Evolutionary conservation across 768 basidiomycete genomes (phyloP), one percentile per base, ranked within the genome.

Genomic region (Russula compacta): DNA sequence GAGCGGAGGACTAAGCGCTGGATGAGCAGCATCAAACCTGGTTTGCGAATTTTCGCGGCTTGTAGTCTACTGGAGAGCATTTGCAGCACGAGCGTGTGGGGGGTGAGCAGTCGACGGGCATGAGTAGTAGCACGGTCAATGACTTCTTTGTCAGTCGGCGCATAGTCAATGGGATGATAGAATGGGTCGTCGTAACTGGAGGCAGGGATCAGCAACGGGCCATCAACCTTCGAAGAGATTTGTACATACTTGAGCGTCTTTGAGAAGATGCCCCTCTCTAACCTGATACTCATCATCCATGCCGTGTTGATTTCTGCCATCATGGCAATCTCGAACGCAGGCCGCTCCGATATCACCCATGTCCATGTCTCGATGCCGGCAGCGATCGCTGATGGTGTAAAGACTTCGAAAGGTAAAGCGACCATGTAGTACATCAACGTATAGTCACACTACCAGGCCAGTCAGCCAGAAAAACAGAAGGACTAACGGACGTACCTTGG

Each of bases 351-450:
- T 55, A 97, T 87, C 0, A 97, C 80, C 95, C 95, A 98, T 3
- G 89, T 92, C 97, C 97, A 98, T 10, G 88, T 87, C 69, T 98
- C 94, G 46, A 94, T 86, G 0, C 92, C 95, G 2, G 90, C 83
- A 15, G 90, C 81, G 59, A 98, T 83, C 1, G 93, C 84, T 4
- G 89, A 77, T 1, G 94, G 92, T 1, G 89, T 94, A 64, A 92
- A 92, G 3, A 90, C 86, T 58, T 89, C 87, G 67, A 98, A 90
- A 0, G 97, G 97, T 17, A 98, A 72, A 38, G 81, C 78, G 8
- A 98, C 94, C 29, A 98, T 76, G 71, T 92, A 87, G 72, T 91
- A 88, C 10, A 98, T 75, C 14, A 98, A 77, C 24, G 89, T 88
- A 68, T 88, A 81, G 60, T 98, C 92, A 69, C 84, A 86, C 92